phyloP scores from a whole-genome alignment of 345 rosid species.

The Odontarrhena argentea region DNA sequence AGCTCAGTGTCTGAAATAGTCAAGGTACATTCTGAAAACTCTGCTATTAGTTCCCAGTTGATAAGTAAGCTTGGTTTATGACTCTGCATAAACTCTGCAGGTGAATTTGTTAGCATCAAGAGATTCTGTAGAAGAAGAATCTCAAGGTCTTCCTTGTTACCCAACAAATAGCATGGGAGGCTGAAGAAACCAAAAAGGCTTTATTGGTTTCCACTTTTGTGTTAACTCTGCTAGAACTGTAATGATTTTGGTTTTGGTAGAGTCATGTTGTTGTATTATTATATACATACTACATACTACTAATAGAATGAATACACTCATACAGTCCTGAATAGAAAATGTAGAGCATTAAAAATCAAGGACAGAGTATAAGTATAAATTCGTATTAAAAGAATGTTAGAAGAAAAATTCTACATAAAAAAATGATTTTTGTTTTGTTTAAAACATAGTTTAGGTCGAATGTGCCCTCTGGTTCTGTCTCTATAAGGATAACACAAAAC shows the following conservation, averaged over 20 bases:
- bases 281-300: background rate
- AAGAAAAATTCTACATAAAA: too few species aligned
- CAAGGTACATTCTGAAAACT: slow-evolving; percentile 57
- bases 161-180: slow-evolving; percentile 71
- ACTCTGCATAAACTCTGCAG: slow-evolving; percentile 42
- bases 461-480: background rate
- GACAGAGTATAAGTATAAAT: too few species aligned
- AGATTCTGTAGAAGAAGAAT: slow-evolving; percentile 50
- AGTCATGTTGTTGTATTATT: background rate
- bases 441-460: slow-evolving; percentile 10
- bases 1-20: slow-evolving; percentile 84
- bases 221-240: slow-evolving; percentile 11
- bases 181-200: slow-evolving; percentile 23
- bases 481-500: slow-evolving; percentile 50
- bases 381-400: too few species aligned
- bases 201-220: slow-evolving; percentile 15
- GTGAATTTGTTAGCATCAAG: slow-evolving; percentile 76
- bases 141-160: slow-evolving; percentile 38
- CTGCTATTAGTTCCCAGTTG: background rate
- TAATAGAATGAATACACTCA: background rate
- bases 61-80: background rate
- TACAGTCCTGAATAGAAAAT: too few species aligned
- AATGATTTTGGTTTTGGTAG: slow-evolving; percentile 13
- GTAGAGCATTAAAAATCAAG: too few species aligned
- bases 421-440: background rate